These are phyloP conservation scores for Ustilago tritici DNA, from an alignment of 1,284 basidiomycete genomes.

Conservation along the genomic window DNA sequence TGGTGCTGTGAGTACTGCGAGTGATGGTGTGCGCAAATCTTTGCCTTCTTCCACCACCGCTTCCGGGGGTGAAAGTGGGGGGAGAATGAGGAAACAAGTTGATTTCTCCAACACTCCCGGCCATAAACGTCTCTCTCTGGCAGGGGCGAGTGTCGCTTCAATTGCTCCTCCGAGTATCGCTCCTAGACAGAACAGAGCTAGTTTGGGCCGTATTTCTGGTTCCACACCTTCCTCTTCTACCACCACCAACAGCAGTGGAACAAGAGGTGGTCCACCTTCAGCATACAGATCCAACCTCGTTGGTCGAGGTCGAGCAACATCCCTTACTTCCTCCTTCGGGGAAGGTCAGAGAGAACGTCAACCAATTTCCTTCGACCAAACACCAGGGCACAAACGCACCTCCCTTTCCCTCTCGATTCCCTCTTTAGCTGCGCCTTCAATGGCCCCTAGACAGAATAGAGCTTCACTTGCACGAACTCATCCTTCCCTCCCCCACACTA, in stretches of 20 bases:
- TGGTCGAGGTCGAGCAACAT: not conserved
- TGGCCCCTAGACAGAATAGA: constrained; percentile 45
- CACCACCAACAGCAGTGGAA: not conserved
- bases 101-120: constrained; percentile 56
- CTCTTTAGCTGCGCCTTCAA: constrained; percentile 37
- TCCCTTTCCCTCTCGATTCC: constrained; percentile 27
- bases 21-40: not conserved
- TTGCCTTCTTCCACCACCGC: constrained; percentile 10
- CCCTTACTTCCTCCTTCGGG: not conserved
- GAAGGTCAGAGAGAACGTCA: constrained; percentile 3
- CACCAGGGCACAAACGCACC: constrained; percentile 56
- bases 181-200: constrained; percentile 35
- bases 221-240: not conserved
- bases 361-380: constrained; percentile 39
- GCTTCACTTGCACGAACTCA: constrained; percentile 27
- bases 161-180: constrained; percentile 34
- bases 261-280: constrained; percentile 1
- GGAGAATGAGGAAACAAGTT: constrained; percentile 27
- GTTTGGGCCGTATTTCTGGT: constrained; percentile 18
- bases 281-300: constrained; percentile 3
- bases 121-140: constrained; percentile 39
- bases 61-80: not conserved
- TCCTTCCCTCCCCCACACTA: not conserved
- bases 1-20: not conserved
- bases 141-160: constrained; percentile 14